These are phyloP conservation scores for Colletotrichum endophyticum DNA, from an alignment of 2,329 filamentous ascomycete genomes.

Conservation along the genomic window DNA sequence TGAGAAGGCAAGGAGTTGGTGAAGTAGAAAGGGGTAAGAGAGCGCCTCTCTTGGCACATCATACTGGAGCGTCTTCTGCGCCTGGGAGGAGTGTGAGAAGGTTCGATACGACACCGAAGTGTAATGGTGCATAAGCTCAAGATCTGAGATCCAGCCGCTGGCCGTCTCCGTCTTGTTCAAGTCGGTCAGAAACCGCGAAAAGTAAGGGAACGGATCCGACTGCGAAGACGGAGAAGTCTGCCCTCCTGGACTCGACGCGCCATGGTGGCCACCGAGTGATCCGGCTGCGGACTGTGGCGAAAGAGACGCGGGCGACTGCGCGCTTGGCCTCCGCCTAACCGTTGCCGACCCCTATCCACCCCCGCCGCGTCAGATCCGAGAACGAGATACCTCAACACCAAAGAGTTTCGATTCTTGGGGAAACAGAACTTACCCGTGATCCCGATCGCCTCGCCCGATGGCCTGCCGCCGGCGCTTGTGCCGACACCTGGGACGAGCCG, in stretches of 20 bases:
- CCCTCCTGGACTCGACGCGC: not conserved
- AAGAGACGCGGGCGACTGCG: slow-evolving; percentile 5
- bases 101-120: slow-evolving; percentile 33
- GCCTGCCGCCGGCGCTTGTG: not conserved
- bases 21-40: slow-evolving; percentile 31
- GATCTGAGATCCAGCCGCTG: slow-evolving; percentile 37
- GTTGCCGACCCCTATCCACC: not conserved
- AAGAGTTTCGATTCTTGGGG: not conserved
- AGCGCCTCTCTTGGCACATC: slow-evolving; percentile 31
- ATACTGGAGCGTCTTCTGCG: slow-evolving; percentile 26
- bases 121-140: slow-evolving; percentile 42
- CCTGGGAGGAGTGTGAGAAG: slow-evolving; percentile 25
- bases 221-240: slow-evolving; percentile 4
- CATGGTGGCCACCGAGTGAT: not conserved
- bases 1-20: slow-evolving; percentile 36
- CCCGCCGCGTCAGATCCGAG: slow-evolving; percentile 5
- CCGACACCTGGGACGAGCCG: not conserved
- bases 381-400: not conserved
- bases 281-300: slow-evolving; percentile 10
- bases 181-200: slow-evolving; percentile 26
- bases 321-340: slow-evolving; percentile 7
- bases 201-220: slow-evolving; percentile 23
- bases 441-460: not conserved
- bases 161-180: slow-evolving; percentile 22
- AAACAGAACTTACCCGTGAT: not conserved